Percentiles rank a stretch among this genome's conserved stretches.
Evolutionary conservation across 768 basidiomycete species (phyloP).

Genomic region (Termitomyces sp.): DNA sequence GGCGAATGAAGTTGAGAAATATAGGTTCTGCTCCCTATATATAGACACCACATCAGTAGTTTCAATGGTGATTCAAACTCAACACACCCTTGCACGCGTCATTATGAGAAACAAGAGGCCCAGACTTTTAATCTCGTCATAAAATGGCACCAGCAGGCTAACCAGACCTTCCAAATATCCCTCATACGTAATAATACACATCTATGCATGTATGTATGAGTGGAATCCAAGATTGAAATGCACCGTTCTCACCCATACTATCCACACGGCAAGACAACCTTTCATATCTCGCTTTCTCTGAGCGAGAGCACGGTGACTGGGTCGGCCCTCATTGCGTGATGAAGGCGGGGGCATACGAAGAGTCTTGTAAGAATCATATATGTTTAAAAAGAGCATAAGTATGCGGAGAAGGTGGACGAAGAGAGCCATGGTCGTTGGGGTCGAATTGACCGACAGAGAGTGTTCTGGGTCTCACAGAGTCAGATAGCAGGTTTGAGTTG

Average conservation of each 20-base stretch:
- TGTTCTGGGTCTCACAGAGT: background rate
- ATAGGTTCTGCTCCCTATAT: constrained; percentile 83
- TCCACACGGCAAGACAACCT: constrained; percentile 78
- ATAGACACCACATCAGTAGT: background rate
- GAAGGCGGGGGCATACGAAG: constrained; percentile 61
- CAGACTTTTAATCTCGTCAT: constrained; percentile 75
- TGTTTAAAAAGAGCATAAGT: constrained; percentile 68
- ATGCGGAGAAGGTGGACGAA: constrained; percentile 65
- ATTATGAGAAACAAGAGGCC: constrained; percentile 68
- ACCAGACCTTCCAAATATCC: constrained; percentile 57
- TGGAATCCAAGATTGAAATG: background rate
- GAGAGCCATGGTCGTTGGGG: constrained; percentile 47
- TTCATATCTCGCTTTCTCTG: constrained; percentile 85
- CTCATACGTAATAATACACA: constrained; percentile 65
- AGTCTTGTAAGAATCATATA: constrained; percentile 83
- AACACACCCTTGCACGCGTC: constrained; percentile 59
- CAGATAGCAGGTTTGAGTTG: background rate
- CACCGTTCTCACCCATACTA: constrained; percentile 64
- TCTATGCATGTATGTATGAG: constrained; percentile 33
- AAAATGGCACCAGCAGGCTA: constrained; percentile 75
- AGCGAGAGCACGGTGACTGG: constrained; percentile 60
- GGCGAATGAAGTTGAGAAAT: constrained; percentile 75
- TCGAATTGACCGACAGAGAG: constrained; percentile 1
- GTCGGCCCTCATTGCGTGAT: constrained; percentile 48
- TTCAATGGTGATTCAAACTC: constrained; percentile 16